Percentiles rank a stretch among this genome's conserved stretches.
Evolutionary conservation across 306 rosid genomes (phyloP).

Genomic region (Vigna mungo): DNA sequence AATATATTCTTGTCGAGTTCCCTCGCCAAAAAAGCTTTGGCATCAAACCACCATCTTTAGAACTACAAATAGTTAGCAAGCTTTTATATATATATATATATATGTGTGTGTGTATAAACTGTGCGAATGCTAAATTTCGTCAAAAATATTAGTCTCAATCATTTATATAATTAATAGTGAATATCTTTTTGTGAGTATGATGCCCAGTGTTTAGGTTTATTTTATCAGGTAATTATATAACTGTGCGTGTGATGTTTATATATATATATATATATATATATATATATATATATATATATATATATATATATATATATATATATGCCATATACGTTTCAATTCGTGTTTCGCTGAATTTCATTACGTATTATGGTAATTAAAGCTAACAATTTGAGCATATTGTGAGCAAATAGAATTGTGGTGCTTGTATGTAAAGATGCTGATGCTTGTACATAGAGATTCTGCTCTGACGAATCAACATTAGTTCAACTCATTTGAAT

Average conservation of each 20-base stretch:
- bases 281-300: too few relatives aligned
- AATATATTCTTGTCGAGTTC: conserved; percentile 6
- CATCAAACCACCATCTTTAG: conserved; percentile 26
- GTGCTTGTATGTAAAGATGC: conserved; percentile 4
- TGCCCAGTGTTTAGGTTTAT: background rate
- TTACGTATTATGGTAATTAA: conserved; percentile 3
- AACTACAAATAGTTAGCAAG: conserved; percentile 36
- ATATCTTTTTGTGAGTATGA: background rate
- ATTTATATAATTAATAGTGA: background rate
- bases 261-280: too few relatives aligned
- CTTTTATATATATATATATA: background rate
- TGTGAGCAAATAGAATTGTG: conserved; percentile 9
- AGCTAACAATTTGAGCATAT: conserved; percentile 7
- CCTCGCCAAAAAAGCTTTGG: conserved; percentile 14
- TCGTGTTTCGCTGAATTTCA: background rate
- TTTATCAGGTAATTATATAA: too few relatives aligned
- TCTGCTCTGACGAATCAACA: conserved; percentile 19
- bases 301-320: background rate
- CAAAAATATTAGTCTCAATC: background rate
- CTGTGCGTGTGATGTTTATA: background rate
- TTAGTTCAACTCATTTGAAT: background rate
- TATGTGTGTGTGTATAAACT: background rate
- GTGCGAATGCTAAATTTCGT: background rate
- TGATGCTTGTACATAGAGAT: conserved; percentile 20
- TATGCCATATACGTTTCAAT: background rate